Evolutionary conservation across 83 land plant species (phyloP), one percentile per base, ranked within the genome.

Genomic region (Thuja plicata): DNA sequence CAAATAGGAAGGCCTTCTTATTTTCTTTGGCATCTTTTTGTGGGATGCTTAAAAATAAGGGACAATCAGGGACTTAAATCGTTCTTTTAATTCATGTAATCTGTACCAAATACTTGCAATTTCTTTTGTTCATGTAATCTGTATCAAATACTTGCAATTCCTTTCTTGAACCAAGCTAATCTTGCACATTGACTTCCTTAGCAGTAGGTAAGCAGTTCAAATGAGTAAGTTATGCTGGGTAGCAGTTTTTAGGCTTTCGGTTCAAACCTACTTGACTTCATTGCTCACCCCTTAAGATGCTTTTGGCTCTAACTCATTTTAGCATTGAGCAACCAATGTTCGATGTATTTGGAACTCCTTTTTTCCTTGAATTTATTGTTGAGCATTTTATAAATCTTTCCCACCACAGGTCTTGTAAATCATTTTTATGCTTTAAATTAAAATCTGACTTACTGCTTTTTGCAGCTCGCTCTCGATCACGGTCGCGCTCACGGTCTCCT

Each of bases 401-500:
- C 46, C 10, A 21, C 8, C 30, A 21, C 8, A 27, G 32, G 32
- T 66, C 1, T 27, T 24, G 32, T 66, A 27, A 66, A 8, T 41
- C 46, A 45, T 46, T 12, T 11, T 0, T 24, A 45, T 30, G 52
- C 16, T 84, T 12, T 30, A 30, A 19, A 40, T 27, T 46, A 45
- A 46, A 9, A 7, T n/a, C 10, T 45, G 7, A 13, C 5, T 11
- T 83, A 30, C 85, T 8, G 5, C 6, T n/a, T 15, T n/a, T 83
- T 84, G 86, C 50, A 84, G 86, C 57, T 48, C 86, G 57, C 34
- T 84, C 86, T 84, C 86, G 86, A 48, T 84, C 86, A 84, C 45
- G 86, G 50, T 84, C 86, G 27, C 50, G 86, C 50, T 48, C 86
- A 84, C 86, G 86, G 15, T 84, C 86, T 84, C 86, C 35, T 48